Evolutionary conservation across 495 filamentous ascomycete species (phyloP).

Genomic region (Extremus antarcticus): DNA sequence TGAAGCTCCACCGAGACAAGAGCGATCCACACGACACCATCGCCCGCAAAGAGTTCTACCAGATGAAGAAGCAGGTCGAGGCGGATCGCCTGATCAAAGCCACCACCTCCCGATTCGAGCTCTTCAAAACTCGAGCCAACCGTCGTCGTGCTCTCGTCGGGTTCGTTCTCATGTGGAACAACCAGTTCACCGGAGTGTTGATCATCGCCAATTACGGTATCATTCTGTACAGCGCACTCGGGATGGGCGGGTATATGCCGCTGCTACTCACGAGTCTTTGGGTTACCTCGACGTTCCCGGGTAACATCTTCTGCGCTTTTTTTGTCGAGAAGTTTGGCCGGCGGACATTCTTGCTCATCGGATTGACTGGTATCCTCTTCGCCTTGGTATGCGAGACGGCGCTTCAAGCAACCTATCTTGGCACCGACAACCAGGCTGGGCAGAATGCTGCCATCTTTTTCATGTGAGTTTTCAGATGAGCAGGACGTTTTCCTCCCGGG

Average conservation of each 20-base stretch:
- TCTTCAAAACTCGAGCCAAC: slow-evolving; percentile 20
- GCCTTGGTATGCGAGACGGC: slow-evolving; percentile 12
- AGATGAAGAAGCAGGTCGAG: slow-evolving; percentile 22
- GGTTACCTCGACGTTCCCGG: slow-evolving; percentile 18
- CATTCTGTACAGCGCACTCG: slow-evolving; percentile 14
- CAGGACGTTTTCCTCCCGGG: no score
- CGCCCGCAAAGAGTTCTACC: slow-evolving; percentile 20
- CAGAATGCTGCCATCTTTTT: slow-evolving; percentile 22
- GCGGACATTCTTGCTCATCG: slow-evolving; percentile 16
- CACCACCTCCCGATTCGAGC: slow-evolving; percentile 9
- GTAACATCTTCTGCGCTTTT: slow-evolving; percentile 20
- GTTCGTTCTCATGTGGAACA: slow-evolving; percentile 17
- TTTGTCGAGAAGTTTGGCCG: slow-evolving; percentile 19
- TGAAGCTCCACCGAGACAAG: slow-evolving; percentile 9
- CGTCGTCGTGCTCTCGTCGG: slow-evolving; percentile 15
- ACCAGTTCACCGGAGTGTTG: slow-evolving; percentile 19
- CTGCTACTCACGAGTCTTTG: slow-evolving; percentile 19
- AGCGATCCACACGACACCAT: slow-evolving; percentile 7
- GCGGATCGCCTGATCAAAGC: slow-evolving; percentile 19
- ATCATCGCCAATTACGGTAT: slow-evolving; percentile 22
- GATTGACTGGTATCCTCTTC: slow-evolving; percentile 12
- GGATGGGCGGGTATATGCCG: slow-evolving; percentile 17
- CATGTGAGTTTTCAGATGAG: slow-evolving; percentile 21
- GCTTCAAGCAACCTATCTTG: slow-evolving; percentile 16
- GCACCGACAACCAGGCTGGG: slow-evolving; percentile 15